Conservation (phyloP, 345 rosid species). For the Pugionium cornutum region DNA sequence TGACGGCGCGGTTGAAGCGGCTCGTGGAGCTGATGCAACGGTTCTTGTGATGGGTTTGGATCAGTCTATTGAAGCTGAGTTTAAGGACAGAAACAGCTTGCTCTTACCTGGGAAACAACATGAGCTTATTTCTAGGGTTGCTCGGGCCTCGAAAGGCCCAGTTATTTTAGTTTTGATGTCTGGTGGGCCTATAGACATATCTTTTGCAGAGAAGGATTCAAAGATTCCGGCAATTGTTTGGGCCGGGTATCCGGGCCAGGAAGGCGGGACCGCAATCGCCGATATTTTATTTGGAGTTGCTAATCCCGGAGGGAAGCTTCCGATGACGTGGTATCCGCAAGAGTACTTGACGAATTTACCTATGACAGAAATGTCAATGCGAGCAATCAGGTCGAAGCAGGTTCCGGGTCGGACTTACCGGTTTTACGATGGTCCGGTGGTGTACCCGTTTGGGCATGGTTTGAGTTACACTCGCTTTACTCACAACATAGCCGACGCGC, state of each 20-base stretch:
- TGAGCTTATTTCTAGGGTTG: constrained; percentile 60
- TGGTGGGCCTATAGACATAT: constrained; percentile 84
- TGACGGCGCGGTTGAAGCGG: constrained; percentile 51
- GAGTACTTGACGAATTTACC: constrained; percentile 61
- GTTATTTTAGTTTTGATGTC: constrained; percentile 66
- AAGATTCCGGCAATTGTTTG: constrained; percentile 64
- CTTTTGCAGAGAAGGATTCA: constrained; percentile 59
- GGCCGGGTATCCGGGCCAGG: constrained; percentile 98
- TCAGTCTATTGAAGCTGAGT: constrained; percentile 84
- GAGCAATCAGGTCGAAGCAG: constrained; percentile 50
- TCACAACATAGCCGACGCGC: constrained; percentile 59
- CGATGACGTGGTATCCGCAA: constrained; percentile 93
- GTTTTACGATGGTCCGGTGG: constrained; percentile 75
- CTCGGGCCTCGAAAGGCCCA: constrained; percentile 67
- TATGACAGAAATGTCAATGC: constrained; percentile 90
- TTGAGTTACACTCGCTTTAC: constrained; percentile 72
- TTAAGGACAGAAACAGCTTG: constrained; percentile 60
- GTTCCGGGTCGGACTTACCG: constrained; percentile 90
- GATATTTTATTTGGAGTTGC: constrained; percentile 69
- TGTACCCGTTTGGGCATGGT: constrained; percentile 87
- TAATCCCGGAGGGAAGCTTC: constrained; percentile 88
- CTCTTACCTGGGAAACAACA: constrained; percentile 80
- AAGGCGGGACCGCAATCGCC: constrained; percentile 85
- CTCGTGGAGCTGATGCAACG: constrained; percentile 64
- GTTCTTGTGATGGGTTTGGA: constrained; percentile 88